phyloP scores from a whole-genome alignment of 2,329 filamentous ascomycete species.

The Penicillium polonicum region DNA sequence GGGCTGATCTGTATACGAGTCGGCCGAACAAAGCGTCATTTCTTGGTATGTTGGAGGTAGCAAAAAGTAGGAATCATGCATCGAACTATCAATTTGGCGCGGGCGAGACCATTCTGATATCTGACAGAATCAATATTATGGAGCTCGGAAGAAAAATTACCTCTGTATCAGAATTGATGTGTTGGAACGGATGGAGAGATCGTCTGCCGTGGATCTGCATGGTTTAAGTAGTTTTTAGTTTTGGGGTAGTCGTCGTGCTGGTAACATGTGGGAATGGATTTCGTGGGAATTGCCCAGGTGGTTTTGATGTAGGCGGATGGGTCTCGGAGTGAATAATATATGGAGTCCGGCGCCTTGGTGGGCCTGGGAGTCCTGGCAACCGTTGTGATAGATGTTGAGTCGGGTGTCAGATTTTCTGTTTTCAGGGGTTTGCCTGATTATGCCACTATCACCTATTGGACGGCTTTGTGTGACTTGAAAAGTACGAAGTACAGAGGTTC shows the following conservation, averaged over 20 bases:
- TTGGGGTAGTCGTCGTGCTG: background rate
- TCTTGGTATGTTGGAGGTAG: background rate
- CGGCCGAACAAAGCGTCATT: background rate
- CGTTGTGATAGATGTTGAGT: constrained; percentile 8
- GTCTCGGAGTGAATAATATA: constrained; percentile 11
- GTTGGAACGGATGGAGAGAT: constrained; percentile 8
- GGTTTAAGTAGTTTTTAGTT: constrained; percentile 6
- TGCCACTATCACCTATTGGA: background rate
- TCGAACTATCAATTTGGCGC: constrained; percentile 1
- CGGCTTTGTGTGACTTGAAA: background rate
- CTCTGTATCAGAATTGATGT: constrained; percentile 13
- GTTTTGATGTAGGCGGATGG: constrained; percentile 4
- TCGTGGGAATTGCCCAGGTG: constrained; percentile 3
- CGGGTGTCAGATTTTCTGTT: background rate
- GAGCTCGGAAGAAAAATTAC: constrained; percentile 7
- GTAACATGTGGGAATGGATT: constrained; percentile 9
- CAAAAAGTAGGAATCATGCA: background rate
- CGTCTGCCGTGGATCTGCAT: constrained; percentile 8
- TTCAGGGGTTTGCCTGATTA: constrained; percentile 10
- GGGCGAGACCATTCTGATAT: background rate
- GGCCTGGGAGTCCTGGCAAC: constrained; percentile 11
- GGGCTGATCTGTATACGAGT: constrained; percentile 2
- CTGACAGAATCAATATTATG: background rate
- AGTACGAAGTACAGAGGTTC: background rate
- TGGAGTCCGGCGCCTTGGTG: constrained; percentile 4